Percentiles rank a stretch among this genome's conserved stretches.
These are phyloP conservation scores for Acorus gramineus DNA, from an alignment of 106 monocot species.

Conservation along the genomic window DNA sequence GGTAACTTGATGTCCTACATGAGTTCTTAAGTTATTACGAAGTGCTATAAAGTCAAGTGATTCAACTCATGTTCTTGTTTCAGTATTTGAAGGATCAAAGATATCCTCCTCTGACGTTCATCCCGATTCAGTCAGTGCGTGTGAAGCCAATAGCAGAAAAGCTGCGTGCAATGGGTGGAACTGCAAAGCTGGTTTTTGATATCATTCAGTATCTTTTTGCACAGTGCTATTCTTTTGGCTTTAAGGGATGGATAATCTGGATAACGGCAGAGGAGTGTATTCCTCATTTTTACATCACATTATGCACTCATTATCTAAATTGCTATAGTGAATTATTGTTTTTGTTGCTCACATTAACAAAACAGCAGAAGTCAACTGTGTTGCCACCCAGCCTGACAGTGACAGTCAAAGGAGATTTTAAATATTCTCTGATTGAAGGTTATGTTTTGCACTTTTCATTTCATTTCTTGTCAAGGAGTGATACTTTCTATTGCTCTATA, in stretches of 20 bases:
- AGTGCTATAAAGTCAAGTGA: too few relatives aligned
- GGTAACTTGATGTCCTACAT: too few relatives aligned
- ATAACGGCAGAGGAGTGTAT: too few relatives aligned
- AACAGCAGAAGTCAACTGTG: too few relatives aligned
- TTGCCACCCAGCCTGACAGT: background rate
- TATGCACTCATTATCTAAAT: too few relatives aligned
- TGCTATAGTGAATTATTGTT: too few relatives aligned
- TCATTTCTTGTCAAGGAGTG: too few relatives aligned
- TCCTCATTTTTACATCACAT: too few relatives aligned
- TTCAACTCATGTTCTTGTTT: constrained; percentile 1
- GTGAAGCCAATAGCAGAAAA: constrained; percentile 84
- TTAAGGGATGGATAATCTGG: background rate
- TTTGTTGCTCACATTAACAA: too few relatives aligned
- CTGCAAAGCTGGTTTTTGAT: constrained; percentile 82
- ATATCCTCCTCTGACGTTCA: constrained; percentile 90
- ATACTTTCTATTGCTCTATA: too few relatives aligned
- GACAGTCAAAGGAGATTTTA: background rate
- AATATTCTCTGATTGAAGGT: background rate
- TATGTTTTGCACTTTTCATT: too few relatives aligned
- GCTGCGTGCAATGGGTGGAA: constrained; percentile 79
- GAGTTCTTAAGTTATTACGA: too few relatives aligned
- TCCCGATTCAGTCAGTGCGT: constrained; percentile 87
- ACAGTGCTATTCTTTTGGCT: background rate
- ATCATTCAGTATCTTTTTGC: constrained; percentile 93
- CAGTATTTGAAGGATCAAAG: constrained; percentile 98